Evolutionary conservation across 2,329 filamentous ascomycete genomes (phyloP), one percentile per base, ranked within the genome.

Genomic region (Exophiala spinifera): DNA sequence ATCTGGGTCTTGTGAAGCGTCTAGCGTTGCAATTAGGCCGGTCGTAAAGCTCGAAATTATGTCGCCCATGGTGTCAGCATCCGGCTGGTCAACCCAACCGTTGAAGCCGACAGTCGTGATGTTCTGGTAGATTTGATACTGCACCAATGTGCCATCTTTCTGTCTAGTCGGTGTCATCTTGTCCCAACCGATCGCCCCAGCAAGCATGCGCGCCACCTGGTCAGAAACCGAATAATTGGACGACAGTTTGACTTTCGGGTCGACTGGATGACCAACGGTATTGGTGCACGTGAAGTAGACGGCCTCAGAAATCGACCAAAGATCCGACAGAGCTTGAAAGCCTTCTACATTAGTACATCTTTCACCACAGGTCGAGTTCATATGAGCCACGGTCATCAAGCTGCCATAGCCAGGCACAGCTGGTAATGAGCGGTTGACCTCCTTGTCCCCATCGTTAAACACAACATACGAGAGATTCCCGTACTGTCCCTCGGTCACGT

Each of bases 281-380:
- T 61, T 61, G 44, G 57, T 59, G 51, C 61, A 63, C 15, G 46
- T 44, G 39, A 57, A 63, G 34, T 50, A 63, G 4, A 40, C 34
- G 17, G 45, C 57, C 21, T 45, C 46, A 15, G n/a, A 15, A n/a
- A 56, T 47, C 8, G 31, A 36, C 19, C 49, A 48, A 4, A 37
- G 31, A 20, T 57, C 43, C 5, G 57, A 46, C 14, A 42, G 43
- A 11, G 56, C 54, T 42, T 61, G 57, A 19, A 62, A 60, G 10
- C 53, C 45, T 23, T 46, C 49, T 20, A 62, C 49, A 21, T 60
- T 49, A 11, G 53, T 49, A 37, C 60, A 62, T 19, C 60, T 49
- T 11, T 37, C 20, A 23, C 60, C 58, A 40, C 60, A 62, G 23
- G 52, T 62, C 28, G 57, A 58, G 34, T 62, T 62, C 36, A 58